Percentiles rank a stretch among this genome's conserved stretches.
Conservation (phyloP, 2,329 filamentous ascomycete species). For the Keithomyces neogunnii region DNA sequence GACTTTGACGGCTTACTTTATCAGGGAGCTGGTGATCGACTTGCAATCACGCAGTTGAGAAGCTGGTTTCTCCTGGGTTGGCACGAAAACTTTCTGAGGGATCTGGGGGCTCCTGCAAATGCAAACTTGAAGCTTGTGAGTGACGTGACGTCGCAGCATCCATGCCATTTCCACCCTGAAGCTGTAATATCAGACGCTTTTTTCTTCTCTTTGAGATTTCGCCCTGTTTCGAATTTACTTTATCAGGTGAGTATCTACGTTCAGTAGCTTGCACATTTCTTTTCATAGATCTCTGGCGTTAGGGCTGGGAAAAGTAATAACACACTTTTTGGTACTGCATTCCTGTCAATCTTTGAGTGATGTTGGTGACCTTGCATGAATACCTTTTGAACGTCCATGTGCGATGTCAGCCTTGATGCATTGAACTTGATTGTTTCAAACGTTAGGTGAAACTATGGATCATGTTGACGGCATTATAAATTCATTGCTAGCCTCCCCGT, state of each 20-base stretch:
- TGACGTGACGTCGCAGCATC: constrained; percentile 7
- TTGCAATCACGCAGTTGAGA: not conserved
- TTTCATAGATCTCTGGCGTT: constrained; percentile 4
- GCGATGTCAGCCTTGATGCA: too few relatives aligned
- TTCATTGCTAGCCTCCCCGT: not conserved
- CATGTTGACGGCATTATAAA: not conserved
- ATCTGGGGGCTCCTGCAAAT: constrained; percentile 25
- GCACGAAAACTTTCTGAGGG: constrained; percentile 18
- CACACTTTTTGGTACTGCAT: not conserved
- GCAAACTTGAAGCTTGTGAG: constrained; percentile 12
- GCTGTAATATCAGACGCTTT: not conserved
- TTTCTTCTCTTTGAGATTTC: constrained; percentile 8
- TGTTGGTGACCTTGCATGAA: too few relatives aligned
- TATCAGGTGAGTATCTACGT: constrained; percentile 7
- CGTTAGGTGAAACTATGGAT: too few relatives aligned
- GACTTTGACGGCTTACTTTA: constrained; percentile 26
- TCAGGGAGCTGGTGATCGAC: not conserved
- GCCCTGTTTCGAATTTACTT: not conserved
- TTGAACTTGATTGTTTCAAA: too few relatives aligned
- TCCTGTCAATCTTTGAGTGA: not conserved
- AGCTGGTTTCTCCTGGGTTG: not conserved
- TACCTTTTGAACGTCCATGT: too few relatives aligned
- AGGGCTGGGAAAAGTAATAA: constrained; percentile 6
- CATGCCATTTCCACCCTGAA: not conserved
- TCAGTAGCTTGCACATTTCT: not conserved